A percentile compares a stretch with the other conserved stretches of the same genome.
phyloP scores from a whole-genome alignment of 768 basidiomycete species.

The Wakefieldia striispora region DNA sequence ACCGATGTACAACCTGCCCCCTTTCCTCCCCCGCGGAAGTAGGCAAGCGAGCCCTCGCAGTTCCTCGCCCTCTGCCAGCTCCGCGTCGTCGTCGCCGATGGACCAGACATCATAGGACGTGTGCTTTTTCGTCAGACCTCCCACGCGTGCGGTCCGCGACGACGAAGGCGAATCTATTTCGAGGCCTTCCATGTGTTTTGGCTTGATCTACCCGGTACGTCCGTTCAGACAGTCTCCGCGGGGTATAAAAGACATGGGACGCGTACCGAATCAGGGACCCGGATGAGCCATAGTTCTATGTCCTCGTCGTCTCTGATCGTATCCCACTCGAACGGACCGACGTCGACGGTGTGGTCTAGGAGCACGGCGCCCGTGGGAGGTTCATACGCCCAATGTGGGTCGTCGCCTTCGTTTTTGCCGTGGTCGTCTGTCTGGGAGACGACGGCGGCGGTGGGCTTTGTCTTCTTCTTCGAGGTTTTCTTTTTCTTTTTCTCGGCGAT shows the following conservation, averaged over 20 bases:
- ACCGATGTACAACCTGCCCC: constrained; percentile 61
- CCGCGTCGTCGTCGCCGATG: constrained; percentile 41
- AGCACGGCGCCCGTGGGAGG: constrained; percentile 54
- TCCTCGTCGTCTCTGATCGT: constrained; percentile 52
- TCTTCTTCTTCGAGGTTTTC: constrained; percentile 15
- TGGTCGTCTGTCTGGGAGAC: constrained; percentile 17
- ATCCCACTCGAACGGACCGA: constrained; percentile 67
- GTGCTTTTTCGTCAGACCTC: constrained; percentile 51
- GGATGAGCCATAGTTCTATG: constrained; percentile 68
- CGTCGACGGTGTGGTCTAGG: constrained; percentile 46
- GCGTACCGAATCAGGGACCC: constrained; percentile 66
- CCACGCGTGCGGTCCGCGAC: constrained; percentile 42
- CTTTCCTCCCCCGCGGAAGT: constrained; percentile 60
- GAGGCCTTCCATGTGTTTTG: constrained; percentile 57
- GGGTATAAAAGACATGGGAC: neutral
- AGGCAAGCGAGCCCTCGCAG: constrained; percentile 58
- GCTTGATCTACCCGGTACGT: constrained; percentile 49
- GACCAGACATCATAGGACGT: constrained; percentile 66
- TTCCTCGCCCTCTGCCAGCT: constrained; percentile 57
- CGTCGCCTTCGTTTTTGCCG: constrained; percentile 51
- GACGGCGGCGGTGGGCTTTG: neutral
- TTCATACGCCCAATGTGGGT: constrained; percentile 57
- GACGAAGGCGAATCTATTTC: constrained; percentile 45
- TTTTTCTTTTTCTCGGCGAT: constrained; percentile 12
- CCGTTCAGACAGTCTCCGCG: neutral